These are phyloP conservation scores for Calonectria ilicicola DNA, from an alignment of 2,329 filamentous ascomycete genomes.

Conservation along the genomic window DNA sequence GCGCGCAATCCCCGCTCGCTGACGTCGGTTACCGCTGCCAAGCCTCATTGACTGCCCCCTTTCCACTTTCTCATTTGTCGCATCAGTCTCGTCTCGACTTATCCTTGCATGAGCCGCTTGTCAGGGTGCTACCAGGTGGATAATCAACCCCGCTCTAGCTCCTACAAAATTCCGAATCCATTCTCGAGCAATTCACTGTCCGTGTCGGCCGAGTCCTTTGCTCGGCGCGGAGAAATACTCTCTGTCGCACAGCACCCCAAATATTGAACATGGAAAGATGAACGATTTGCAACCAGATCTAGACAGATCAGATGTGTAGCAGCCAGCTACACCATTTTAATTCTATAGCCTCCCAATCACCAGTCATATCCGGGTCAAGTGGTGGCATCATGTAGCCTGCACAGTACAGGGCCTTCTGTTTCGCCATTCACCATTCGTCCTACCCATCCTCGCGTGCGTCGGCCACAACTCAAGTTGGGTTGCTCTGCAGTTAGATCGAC, in stretches of 20 bases:
- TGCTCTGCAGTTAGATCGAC: slow-evolving; percentile 18
- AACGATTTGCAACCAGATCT: neutral
- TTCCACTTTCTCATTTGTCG: neutral
- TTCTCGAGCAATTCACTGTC: neutral
- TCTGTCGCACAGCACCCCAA: neutral
- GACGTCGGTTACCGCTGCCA: slow-evolving; percentile 7
- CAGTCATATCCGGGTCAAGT: neutral
- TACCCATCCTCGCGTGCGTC: neutral
- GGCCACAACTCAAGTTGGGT: neutral
- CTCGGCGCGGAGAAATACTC: neutral
- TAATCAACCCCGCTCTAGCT: neutral
- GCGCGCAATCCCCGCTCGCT: slow-evolving; percentile 6
- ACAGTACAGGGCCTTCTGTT: slow-evolving; percentile 2
- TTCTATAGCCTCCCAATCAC: neutral
- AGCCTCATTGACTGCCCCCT: neutral
- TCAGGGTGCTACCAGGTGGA: slow-evolving; percentile 13
- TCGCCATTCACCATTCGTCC: neutral
- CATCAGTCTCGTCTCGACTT: slow-evolving; percentile 1
- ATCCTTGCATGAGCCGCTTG: slow-evolving; percentile 15
- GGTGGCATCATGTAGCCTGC: neutral
- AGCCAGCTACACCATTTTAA: neutral
- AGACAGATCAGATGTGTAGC: neutral
- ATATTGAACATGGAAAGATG: neutral
- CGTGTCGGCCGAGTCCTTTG: slow-evolving; percentile 15
- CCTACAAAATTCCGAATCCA: slow-evolving; percentile 6